Conservation (phyloP, 2,329 filamentous ascomycete species). For the Kalmusia sp. region DNA sequence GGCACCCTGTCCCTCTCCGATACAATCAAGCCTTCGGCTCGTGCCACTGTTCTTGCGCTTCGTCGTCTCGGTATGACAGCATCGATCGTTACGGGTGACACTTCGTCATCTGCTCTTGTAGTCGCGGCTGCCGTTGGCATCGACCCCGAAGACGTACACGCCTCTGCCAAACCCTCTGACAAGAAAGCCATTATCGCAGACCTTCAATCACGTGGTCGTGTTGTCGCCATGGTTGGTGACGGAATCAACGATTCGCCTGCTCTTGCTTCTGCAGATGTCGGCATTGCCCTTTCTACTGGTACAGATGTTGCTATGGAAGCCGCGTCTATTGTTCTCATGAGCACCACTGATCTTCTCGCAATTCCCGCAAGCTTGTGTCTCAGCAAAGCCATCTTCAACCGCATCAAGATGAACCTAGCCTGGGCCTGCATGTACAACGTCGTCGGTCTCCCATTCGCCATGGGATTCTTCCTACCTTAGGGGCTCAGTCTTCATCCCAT, state of each 20-base stretch:
- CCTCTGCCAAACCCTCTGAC: constrained; percentile 87
- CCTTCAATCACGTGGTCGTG: constrained; percentile 74
- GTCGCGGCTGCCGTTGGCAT: constrained; percentile 88
- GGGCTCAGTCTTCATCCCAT: constrained; percentile 90
- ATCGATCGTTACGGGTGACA: constrained; percentile 93
- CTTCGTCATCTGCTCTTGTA: constrained; percentile 80
- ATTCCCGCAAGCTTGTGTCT: constrained; percentile 88
- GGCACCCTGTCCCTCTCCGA: constrained; percentile 87
- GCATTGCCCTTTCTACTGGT: constrained; percentile 89
- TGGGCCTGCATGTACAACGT: constrained; percentile 96
- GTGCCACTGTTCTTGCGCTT: constrained; percentile 80
- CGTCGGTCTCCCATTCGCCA: constrained; percentile 90
- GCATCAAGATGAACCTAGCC: constrained; percentile 91
- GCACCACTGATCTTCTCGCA: constrained; percentile 86
- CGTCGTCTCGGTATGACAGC: constrained; percentile 84
- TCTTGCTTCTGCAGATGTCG: constrained; percentile 88
- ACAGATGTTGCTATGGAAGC: constrained; percentile 99
- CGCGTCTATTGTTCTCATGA: constrained; percentile 95
- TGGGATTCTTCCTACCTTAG: constrained; percentile 93
- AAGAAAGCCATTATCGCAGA: constrained; percentile 85
- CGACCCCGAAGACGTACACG: constrained; percentile 74
- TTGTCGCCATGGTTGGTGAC: constrained; percentile 94
- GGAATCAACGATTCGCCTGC: constrained; percentile 98
- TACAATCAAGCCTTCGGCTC: constrained; percentile 87
- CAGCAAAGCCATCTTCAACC: constrained; percentile 81